Conservation (phyloP, 2,329 filamentous ascomycete species). For the Colletotrichum echinochloae region DNA sequence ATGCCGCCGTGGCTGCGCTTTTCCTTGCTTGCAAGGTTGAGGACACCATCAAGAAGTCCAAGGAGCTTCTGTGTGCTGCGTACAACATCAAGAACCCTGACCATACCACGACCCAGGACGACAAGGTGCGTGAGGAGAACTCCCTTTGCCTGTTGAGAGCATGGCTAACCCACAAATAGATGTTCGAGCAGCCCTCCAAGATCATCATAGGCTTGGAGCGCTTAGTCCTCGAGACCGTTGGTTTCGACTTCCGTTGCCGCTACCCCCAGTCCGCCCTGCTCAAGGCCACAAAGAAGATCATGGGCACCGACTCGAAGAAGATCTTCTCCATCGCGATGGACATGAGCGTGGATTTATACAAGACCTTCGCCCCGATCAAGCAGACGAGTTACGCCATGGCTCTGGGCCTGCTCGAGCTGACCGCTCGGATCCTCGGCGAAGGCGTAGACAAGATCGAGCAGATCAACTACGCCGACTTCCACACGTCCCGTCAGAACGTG, state of each 20-base stretch:
- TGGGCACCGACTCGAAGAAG: conserved; percentile 59
- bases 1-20: conserved; percentile 87
- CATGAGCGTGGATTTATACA: conserved; percentile 89
- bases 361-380: conserved; percentile 92
- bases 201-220: conserved; percentile 91
- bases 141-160: background rate
- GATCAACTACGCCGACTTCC: conserved; percentile 62
- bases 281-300: conserved; percentile 77
- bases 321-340: conserved; percentile 80
- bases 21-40: conserved; percentile 98
- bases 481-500: conserved; percentile 61
- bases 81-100: conserved; percentile 83
- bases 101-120: conserved; percentile 81
- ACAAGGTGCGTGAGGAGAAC: conserved; percentile 69
- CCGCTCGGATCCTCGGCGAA: conserved; percentile 73
- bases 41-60: conserved; percentile 96
- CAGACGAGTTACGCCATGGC: conserved; percentile 89
- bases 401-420: conserved; percentile 83
- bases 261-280: conserved; percentile 87
- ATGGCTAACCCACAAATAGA: conserved; percentile 57
- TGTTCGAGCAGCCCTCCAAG: conserved; percentile 83
- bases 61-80: conserved; percentile 89
- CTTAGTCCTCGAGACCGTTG: conserved; percentile 90
- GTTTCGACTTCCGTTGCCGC: conserved; percentile 92
- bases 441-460: conserved; percentile 63